Evolutionary conservation across 306 rosid species (phyloP).

Genomic region (Trifolium pratense): DNA sequence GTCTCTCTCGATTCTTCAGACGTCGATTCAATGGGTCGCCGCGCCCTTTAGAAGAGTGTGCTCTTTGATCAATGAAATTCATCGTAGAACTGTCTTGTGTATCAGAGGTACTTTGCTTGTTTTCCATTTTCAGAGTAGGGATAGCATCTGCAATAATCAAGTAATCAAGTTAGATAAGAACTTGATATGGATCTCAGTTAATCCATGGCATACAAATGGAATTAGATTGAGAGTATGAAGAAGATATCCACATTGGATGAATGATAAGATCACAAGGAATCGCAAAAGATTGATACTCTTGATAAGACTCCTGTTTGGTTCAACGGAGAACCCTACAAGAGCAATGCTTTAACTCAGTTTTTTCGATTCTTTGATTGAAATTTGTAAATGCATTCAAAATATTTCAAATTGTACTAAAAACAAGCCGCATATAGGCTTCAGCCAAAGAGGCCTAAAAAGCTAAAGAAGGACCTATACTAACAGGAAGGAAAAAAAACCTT

Average conservation of each 20-base stretch:
- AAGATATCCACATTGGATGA: not conserved
- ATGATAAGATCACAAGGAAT: not conserved
- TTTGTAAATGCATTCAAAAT: not conserved
- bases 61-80: constrained; percentile 60
- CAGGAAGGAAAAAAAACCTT: no score
- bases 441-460: not conserved
- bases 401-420: not conserved
- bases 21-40: constrained; percentile 70
- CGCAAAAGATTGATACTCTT: not conserved
- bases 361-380: constrained; percentile 7
- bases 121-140: constrained; percentile 60
- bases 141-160: constrained; percentile 51
- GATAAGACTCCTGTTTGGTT: not conserved
- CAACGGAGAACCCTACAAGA: not conserved
- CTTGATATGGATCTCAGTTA: not conserved
- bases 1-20: constrained; percentile 87
- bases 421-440: not conserved
- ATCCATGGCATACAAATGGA: not conserved
- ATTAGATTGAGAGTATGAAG: not conserved
- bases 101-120: constrained; percentile 50
- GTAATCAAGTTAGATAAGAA: constrained; percentile 30
- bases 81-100: constrained; percentile 55
- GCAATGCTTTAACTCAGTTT: not conserved
- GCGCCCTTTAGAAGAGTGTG: constrained; percentile 47
- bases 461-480: not conserved